Conservation (phyloP, 495 filamentous ascomycete species). For the Aspergillus bertholletiae region DNA sequence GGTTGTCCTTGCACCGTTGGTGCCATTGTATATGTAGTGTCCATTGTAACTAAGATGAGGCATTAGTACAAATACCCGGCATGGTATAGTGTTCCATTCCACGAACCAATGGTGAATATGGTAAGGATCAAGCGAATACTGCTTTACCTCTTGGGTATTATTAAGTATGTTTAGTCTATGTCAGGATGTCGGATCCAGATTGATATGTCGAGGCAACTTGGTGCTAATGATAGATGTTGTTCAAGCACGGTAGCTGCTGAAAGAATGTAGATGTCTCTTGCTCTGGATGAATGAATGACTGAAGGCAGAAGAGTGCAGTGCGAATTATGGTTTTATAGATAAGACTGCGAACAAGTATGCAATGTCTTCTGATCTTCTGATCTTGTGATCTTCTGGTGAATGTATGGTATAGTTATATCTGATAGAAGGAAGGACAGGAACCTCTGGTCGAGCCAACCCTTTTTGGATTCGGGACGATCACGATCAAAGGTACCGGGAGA, state of each 20-base stretch:
- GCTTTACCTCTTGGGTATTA: conserved; percentile 15
- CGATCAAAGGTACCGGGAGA: conserved; percentile 15
- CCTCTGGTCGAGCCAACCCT: conserved; percentile 19
- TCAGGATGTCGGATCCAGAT: neutral
- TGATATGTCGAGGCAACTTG: neutral
- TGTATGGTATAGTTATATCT: conserved; percentile 7
- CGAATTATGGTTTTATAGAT: neutral
- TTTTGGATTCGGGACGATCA: conserved; percentile 10
- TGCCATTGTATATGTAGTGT: conserved; percentile 52
- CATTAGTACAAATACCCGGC: neutral
- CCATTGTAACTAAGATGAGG: conserved; percentile 41
- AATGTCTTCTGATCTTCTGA: neutral
- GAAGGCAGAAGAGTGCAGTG: conserved; percentile 9
- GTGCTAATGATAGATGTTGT: neutral
- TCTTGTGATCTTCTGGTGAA: neutral
- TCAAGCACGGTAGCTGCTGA: conserved; percentile 7
- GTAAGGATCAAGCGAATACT: conserved; percentile 5
- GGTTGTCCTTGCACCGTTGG: conserved; percentile 64
- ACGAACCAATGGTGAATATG: conserved; percentile 18
- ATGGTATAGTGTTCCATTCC: neutral
- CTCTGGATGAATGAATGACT: conserved; percentile 18
- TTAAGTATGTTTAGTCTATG: conserved; percentile 16
- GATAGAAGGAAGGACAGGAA: conserved; percentile 33
- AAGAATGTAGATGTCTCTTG: conserved; percentile 24
- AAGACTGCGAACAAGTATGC: conserved; percentile 2